Base-by-base conservation (phyloP, 768 basidiomycete species). In the Trichaptum fuscoviolaceum region DNA sequence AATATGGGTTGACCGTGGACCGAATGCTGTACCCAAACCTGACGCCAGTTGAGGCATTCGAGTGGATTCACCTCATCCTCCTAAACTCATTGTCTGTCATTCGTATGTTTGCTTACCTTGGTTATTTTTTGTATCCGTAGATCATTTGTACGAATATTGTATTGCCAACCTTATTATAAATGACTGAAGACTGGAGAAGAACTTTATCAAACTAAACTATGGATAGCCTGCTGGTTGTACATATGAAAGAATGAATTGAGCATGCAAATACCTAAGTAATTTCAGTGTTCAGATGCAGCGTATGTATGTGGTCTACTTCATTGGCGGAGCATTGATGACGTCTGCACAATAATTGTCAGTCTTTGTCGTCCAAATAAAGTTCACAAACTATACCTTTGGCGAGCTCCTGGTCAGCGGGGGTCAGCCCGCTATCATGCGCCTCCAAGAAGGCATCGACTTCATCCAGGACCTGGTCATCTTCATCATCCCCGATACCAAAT, bases 361-460 rank as follows among this genome's bases (percentile, higher is more conserved):
- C 23, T 62, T 59, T 10, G 57, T 63, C 1, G 42, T 7, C 23
- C 7, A 58, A 67, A 61, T 62, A 24, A 17, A 26, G 66, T 12
- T 62, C 64, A 27, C 36, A 62, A 6, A 74, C 83, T 2, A 68
- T 69, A 90, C 91, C 92, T 77, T 89, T 88, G 7, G 90, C 90
- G 24, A 90, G 83, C 69, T 86, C 84, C 75, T 89, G 87, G 72
- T 95, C 91, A 3, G 87, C 91, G 67, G 91, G 90, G 3, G 89
- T 87, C 64, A 94, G 79, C 20, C 92, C 92, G 7, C 90, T 87
- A 77, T 94, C 95, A 74, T 98, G 92, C 1, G 93, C 95, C 72
- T 97, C 95, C 58, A 98, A 80, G 84, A 96, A 96, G 0, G 94
- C 95, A 73, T 96, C 95, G 65, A 95, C 92, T 89, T 96, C 95